A percentile compares a stretch with the other conserved stretches of the same genome.
Evolutionary conservation across 768 basidiomycete genomes (phyloP).

Genomic region (Sistotremastrum suecicum): DNA sequence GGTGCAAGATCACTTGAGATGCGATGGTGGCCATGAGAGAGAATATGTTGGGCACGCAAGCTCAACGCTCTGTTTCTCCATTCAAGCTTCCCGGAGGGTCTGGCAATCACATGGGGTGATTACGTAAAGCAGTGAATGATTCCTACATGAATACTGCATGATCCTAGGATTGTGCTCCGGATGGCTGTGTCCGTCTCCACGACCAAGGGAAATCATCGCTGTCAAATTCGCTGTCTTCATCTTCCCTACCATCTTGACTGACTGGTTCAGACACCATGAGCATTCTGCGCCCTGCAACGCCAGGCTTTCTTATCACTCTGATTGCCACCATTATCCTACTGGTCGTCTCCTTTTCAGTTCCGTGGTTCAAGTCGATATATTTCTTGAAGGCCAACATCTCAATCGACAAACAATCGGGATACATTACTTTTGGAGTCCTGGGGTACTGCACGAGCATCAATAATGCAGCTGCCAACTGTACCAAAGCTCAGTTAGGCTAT

Average conservation of each 20-base stretch:
- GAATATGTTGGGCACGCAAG: no score
- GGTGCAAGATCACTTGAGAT: constrained; percentile 77
- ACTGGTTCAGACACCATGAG: constrained; percentile 27
- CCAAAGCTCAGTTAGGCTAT: constrained; percentile 74
- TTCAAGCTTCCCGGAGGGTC: no score
- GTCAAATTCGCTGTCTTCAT: no score
- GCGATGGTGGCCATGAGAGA: constrained; percentile 29
- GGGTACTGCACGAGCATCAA: constrained; percentile 68
- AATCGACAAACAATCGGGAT: constrained; percentile 32
- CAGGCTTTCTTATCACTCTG: constrained; percentile 76
- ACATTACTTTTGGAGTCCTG: constrained; percentile 75
- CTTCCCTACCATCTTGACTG: no score
- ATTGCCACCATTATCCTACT: constrained; percentile 68
- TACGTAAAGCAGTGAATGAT: no score
- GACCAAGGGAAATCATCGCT: no score
- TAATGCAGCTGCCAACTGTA: constrained; percentile 47
- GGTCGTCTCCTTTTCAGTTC: constrained; percentile 82
- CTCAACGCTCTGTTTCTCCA: no score
- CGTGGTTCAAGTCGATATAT: constrained; percentile 76
- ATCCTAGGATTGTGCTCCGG: no score
- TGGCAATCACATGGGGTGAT: no score
- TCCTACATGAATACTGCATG: no score
- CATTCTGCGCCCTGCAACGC: constrained; percentile 70
- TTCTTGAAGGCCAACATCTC: constrained; percentile 69
- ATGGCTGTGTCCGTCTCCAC: no score